These are phyloP conservation scores for Cystofilobasidium ferigula DNA, from an alignment of 768 basidiomycete genomes.

Conservation along the genomic window DNA sequence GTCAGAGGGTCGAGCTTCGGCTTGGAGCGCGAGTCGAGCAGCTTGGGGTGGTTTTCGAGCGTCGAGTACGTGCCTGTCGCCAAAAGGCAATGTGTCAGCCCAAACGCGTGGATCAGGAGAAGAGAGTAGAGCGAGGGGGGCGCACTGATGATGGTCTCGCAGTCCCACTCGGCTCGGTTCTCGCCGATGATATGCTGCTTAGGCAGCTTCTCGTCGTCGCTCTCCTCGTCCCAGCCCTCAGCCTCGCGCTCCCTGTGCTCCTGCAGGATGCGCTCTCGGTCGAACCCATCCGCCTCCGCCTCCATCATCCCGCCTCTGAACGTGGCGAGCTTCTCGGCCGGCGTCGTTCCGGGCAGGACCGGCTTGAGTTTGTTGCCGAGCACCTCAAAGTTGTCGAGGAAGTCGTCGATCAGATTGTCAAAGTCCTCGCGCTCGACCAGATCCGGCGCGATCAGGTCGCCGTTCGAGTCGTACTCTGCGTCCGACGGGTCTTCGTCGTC, in stretches of 20 bases:
- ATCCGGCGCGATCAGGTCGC: constrained; percentile 47
- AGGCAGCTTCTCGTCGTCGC: constrained; percentile 37
- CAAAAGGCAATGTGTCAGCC: background rate
- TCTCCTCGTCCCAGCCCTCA: constrained; percentile 42
- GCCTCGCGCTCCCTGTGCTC: constrained; percentile 39
- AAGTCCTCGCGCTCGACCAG: constrained; percentile 80
- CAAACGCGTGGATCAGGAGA: background rate
- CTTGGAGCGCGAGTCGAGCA: constrained; percentile 56
- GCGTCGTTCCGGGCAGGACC: constrained; percentile 59
- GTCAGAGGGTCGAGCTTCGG: constrained; percentile 65
- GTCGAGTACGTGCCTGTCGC: constrained; percentile 82
- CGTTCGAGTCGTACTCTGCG: constrained; percentile 34
- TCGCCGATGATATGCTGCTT: constrained; percentile 53
- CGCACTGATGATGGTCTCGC: constrained; percentile 87
- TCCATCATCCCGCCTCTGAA: constrained; percentile 66
- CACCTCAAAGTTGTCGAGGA: constrained; percentile 78
- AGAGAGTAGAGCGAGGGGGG: constrained; percentile 24
- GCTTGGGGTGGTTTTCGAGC: constrained; percentile 86
- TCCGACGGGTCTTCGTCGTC: constrained; percentile 40
- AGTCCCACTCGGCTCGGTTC: constrained; percentile 67
- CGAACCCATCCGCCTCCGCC: constrained; percentile 36
- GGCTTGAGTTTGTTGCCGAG: constrained; percentile 72
- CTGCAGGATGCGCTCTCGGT: constrained; percentile 28
- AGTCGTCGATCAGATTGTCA: constrained; percentile 80
- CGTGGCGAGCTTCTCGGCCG: constrained; percentile 66